These are phyloP conservation scores for Chrysochromulina tobinii DNA, from an alignment of 78 protist species.

Conservation along the genomic window DNA sequence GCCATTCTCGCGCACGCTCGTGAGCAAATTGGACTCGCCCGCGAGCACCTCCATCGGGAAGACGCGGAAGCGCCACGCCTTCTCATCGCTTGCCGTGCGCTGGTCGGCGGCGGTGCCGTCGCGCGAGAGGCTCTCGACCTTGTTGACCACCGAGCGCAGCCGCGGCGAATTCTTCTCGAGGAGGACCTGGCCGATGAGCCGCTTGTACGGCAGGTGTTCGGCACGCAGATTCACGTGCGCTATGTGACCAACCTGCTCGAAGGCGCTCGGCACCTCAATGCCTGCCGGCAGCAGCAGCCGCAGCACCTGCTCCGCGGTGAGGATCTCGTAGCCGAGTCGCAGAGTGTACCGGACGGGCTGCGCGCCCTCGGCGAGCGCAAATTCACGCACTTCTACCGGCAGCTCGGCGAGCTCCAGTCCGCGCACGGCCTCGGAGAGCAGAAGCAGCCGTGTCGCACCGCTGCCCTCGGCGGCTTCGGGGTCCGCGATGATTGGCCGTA, in stretches of 20 bases:
- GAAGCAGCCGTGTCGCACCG: not conserved
- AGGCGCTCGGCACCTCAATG: not conserved
- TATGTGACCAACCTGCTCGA: slow-evolving; percentile 84
- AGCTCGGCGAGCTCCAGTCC: not conserved
- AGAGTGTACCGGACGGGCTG: not conserved
- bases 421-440: not conserved
- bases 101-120: slow-evolving; percentile 68
- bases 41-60: slow-evolving; percentile 91
- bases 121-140: slow-evolving; percentile 21
- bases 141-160: slow-evolving; percentile 88
- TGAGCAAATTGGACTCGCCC: slow-evolving; percentile 66
- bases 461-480: not conserved
- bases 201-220: slow-evolving; percentile 77
- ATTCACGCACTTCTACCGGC: not conserved
- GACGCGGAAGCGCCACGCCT: slow-evolving; percentile 70
- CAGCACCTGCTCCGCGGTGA: slow-evolving; percentile 30
- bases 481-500: not conserved
- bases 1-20: slow-evolving; percentile 78
- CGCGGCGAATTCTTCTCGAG: slow-evolving; percentile 35
- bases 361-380: not conserved
- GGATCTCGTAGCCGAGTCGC: not conserved
- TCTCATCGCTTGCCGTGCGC: no score
- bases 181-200: slow-evolving; percentile 75
- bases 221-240: slow-evolving; percentile 90
- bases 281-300: slow-evolving; percentile 16